Evolutionary conservation across 2,329 filamentous ascomycete genomes (phyloP).

Genomic region (Beauveria sp.): DNA sequence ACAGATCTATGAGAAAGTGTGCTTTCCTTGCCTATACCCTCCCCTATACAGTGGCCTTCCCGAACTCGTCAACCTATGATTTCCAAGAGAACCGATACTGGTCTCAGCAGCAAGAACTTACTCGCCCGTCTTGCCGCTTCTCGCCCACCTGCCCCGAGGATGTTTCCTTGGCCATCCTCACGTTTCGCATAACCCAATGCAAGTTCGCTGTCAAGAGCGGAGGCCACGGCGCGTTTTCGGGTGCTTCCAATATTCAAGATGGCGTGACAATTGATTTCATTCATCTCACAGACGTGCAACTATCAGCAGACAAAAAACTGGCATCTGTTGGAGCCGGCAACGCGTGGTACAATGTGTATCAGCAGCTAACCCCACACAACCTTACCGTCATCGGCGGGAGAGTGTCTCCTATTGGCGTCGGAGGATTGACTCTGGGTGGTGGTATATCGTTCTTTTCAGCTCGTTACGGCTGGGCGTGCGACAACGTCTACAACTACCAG

Average conservation of each 20-base stretch:
- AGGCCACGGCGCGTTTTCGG: slow-evolving; percentile 24
- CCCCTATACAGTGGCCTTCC: slow-evolving; percentile 14
- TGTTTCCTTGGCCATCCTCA: slow-evolving; percentile 21
- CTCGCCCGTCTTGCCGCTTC: slow-evolving; percentile 18
- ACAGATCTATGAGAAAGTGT: slow-evolving; percentile 13
- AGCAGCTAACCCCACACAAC: slow-evolving; percentile 12
- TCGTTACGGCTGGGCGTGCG: slow-evolving; percentile 18
- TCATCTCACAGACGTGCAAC: slow-evolving; percentile 17
- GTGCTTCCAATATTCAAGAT: slow-evolving; percentile 20
- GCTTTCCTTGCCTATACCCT: slow-evolving; percentile 16
- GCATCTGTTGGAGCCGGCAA: slow-evolving; percentile 16
- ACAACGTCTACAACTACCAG: slow-evolving; percentile 17
- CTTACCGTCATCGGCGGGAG: slow-evolving; percentile 19
- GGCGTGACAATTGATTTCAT: slow-evolving; percentile 23
- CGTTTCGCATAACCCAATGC: slow-evolving; percentile 20
- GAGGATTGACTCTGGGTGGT: slow-evolving; percentile 19
- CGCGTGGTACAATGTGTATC: slow-evolving; percentile 18
- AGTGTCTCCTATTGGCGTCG: slow-evolving; percentile 17
- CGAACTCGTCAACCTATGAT: slow-evolving; percentile 13
- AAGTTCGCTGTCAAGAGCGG: slow-evolving; percentile 26
- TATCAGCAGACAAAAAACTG: slow-evolving; percentile 14
- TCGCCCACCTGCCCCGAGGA: slow-evolving; percentile 18
- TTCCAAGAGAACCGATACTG: slow-evolving; percentile 17
- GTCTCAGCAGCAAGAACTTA: slow-evolving; percentile 18
- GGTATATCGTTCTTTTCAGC: slow-evolving; percentile 18